Evolutionary conservation across 176 grass and related monocot genomes (phyloP).

Genomic region (Oryza officinalis): DNA sequence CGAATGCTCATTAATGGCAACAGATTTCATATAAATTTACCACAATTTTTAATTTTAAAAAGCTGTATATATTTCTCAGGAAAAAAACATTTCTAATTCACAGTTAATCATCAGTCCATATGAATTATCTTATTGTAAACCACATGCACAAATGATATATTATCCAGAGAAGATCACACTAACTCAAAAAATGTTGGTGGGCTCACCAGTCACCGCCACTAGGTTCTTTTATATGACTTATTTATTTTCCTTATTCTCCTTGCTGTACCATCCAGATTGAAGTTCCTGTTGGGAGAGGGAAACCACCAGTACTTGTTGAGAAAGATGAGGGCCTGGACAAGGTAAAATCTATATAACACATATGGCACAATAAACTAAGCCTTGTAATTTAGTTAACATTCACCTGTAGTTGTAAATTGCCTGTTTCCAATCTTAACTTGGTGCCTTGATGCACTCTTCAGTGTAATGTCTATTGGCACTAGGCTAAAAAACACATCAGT

Average conservation of each 20-base stretch:
- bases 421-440: background rate
- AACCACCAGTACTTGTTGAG: slow-evolving; percentile 55
- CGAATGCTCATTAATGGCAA: background rate
- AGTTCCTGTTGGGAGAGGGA: slow-evolving; percentile 91
- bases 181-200: background rate
- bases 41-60: background rate
- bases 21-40: background rate
- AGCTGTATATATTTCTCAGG: background rate
- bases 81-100: background rate
- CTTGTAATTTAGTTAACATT: background rate
- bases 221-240: background rate
- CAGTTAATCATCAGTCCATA: background rate
- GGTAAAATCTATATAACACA: slow-evolving; percentile 43
- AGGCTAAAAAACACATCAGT: background rate
- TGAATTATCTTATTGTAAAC: background rate
- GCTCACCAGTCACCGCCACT: background rate
- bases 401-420: background rate
- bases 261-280: slow-evolving; percentile 62
- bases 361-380: background rate
- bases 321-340: slow-evolving; percentile 91
- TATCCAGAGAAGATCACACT: background rate
- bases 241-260: slow-evolving; percentile 26
- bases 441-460: background rate
- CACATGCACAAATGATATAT: background rate
- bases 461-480: background rate